phyloP scores from a whole-genome alignment of 441 rosid genomes.

The Populus hybrid region DNA sequence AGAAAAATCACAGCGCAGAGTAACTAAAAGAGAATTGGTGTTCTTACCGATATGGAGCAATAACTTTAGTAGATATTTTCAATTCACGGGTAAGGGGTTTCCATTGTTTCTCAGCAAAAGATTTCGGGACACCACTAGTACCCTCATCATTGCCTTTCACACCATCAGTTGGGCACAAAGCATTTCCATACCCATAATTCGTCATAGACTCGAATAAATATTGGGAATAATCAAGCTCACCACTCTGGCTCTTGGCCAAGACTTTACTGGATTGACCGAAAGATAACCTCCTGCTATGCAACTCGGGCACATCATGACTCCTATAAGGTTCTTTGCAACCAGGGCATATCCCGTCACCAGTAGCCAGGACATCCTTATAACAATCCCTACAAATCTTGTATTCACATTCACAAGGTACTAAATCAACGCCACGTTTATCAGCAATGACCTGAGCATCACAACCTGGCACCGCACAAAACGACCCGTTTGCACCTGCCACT shows the following conservation, averaged over 20 bases:
- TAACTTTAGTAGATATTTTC: conserved; percentile 34
- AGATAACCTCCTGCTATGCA: conserved; percentile 25
- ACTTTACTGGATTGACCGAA: conserved; percentile 22
- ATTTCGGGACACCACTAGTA: conserved; percentile 5
- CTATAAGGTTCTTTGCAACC: conserved; percentile 45
- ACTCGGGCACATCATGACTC: conserved; percentile 17
- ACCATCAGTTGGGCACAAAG: conserved; percentile 33
- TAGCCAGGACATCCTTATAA: conserved; percentile 28
- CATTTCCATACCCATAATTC: conserved; percentile 48
- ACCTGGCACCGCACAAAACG: conserved; percentile 35
- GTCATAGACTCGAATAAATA: conserved; percentile 36
- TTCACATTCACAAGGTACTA: conserved; percentile 53
- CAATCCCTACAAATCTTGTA: conserved; percentile 48
- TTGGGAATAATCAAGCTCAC: conserved; percentile 39
- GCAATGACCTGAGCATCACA: conserved; percentile 36
- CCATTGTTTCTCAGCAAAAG: conserved; percentile 37
- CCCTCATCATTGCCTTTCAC: conserved; percentile 27
- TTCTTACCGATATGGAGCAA: conserved; percentile 46
- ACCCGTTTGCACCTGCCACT: conserved; percentile 22
- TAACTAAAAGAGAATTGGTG: neutral
- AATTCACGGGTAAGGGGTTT: conserved; percentile 48
- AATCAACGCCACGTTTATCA: conserved; percentile 28
- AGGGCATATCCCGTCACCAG: conserved; percentile 41
- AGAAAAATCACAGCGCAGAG: too few relatives aligned
- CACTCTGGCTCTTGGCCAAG: neutral